phyloP scores from a whole-genome alignment of 75 land plant species.

The Larix kaempferi region DNA sequence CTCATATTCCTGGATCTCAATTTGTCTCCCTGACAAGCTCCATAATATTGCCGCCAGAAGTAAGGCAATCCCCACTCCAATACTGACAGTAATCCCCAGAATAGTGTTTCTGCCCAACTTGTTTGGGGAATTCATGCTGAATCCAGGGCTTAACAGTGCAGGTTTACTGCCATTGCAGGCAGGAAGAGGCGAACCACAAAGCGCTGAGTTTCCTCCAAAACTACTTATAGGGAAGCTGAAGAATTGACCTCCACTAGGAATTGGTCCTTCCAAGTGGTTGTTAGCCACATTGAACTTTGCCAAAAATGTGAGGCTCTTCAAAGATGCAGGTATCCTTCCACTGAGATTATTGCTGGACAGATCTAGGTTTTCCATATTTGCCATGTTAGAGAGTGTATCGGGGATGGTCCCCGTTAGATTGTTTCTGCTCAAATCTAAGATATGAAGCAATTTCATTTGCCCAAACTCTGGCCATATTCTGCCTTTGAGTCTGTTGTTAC shows the following conservation, averaged over 20 bases:
- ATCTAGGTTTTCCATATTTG: conserved; percentile 31
- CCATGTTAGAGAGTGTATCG: conserved; percentile 19
- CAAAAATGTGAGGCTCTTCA: conserved; percentile 33
- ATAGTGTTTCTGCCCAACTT: conserved; percentile 22
- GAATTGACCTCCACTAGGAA: conserved; percentile 42
- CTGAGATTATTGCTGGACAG: conserved; percentile 34
- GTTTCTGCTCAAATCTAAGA: conserved; percentile 37
- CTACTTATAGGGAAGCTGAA: conserved; percentile 28
- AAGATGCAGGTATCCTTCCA: conserved; percentile 37
- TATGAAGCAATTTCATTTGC: conserved; percentile 19
- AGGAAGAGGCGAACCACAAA: conserved; percentile 25
- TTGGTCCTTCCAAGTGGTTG: conserved; percentile 32
- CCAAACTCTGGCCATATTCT: conserved; percentile 45
- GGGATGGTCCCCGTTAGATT: conserved; percentile 33
- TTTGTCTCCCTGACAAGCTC: conserved; percentile 30
- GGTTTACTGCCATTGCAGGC: conserved; percentile 1
- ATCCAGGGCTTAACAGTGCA: background rate
- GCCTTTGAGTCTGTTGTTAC: conserved; percentile 45
- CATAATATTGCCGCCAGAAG: conserved; percentile 33
- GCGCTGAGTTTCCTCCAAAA: conserved; percentile 30
- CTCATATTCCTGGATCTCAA: conserved; percentile 20
- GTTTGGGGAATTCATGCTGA: background rate
- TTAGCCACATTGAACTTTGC: conserved; percentile 36
- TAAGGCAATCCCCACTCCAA: conserved; percentile 34
- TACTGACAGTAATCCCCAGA: conserved; percentile 40